Evolutionary conservation across 2,329 filamentous ascomycete species (phyloP).

Genomic region (Cadophora gregata): DNA sequence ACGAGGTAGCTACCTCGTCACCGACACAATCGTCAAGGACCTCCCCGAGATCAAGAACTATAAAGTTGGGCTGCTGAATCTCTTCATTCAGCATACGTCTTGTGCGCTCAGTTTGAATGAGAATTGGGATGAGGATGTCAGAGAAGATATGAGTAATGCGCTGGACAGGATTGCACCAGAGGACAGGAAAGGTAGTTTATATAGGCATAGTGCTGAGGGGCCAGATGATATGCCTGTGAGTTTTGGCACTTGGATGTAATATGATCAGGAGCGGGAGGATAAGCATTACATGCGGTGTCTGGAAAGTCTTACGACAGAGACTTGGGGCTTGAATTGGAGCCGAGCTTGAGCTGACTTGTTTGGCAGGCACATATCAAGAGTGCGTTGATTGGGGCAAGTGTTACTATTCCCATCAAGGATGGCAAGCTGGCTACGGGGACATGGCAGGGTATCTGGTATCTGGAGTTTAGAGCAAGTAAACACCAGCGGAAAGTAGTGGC

Average conservation of each 20-base stretch:
- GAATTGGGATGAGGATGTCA: slow-evolving; percentile 87
- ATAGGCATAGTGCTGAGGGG: slow-evolving; percentile 87
- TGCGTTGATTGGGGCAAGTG: slow-evolving; percentile 83
- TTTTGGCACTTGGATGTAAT: slow-evolving; percentile 44
- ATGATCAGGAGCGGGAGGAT: neutral
- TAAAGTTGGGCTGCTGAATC: slow-evolving; percentile 83
- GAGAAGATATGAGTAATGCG: slow-evolving; percentile 87
- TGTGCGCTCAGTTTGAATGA: slow-evolving; percentile 93
- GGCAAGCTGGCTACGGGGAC: slow-evolving; percentile 75
- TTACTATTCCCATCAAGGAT: slow-evolving; percentile 89
- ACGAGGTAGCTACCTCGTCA: slow-evolving; percentile 89
- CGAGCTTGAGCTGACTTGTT: slow-evolving; percentile 8
- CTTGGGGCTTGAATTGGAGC: too few species aligned
- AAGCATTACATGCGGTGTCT: too few species aligned
- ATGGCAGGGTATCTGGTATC: slow-evolving; percentile 92
- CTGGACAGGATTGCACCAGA: slow-evolving; percentile 89
- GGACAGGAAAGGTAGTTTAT: slow-evolving; percentile 76
- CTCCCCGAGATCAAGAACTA: slow-evolving; percentile 83
- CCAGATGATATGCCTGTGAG: slow-evolving; percentile 89
- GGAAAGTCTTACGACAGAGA: too few species aligned
- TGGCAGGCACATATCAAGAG: slow-evolving; percentile 89
- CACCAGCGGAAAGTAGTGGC: slow-evolving; percentile 86
- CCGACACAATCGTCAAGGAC: slow-evolving; percentile 71
- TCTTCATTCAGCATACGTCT: slow-evolving; percentile 95
- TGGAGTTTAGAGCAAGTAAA: slow-evolving; percentile 82